Evolutionary conservation across 1,139 yeast genomes (phyloP), one percentile per base, ranked within the genome.

Genomic region (Candida gigantensis): DNA sequence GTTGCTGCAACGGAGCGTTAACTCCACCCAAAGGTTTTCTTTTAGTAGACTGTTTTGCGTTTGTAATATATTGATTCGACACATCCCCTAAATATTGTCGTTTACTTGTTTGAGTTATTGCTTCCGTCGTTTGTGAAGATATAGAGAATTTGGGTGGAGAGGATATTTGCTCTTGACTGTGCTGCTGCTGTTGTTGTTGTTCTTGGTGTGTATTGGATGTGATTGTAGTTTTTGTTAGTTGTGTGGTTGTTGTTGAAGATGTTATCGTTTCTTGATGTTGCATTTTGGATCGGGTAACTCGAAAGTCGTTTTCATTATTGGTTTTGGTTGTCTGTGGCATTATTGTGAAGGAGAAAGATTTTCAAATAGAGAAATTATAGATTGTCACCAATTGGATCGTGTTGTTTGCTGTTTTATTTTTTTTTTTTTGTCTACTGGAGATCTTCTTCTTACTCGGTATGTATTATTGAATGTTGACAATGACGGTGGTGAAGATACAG

Each of bases 301-400:
- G 58, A 50, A 55, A 65, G 21, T 68, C 72, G 51, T 70, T 70
- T 47, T 70, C 76, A 54, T 70, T 68, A 47, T 62, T 67, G 37
- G 67, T 43, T 3, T 30, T 16, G 5, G 42, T 24, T 11, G 64
- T 52, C 50, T 60, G 66, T 19, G 68, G 64, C 74, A 68, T 34
- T 10, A 27, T 24, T 14, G 23, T 11, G 21, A 23, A 17, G 19
- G 9, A 11, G 17, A 20, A 26, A n/a, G 16, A 18, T 18, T 6
- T 18, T 18, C 7, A 7, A n/a, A n/a, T n/a, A n/a, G n/a, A n/a
- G n/a, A n/a, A n/a, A n/a, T n/a, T n/a, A n/a, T n/a, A n/a, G n/a
- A n/a, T n/a, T n/a, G n/a, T n/a, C n/a, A n/a, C n/a, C n/a, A n/a
- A n/a, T 18, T 18, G 21, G 21, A 6, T 18, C 8, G 21, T 6